Conservation (phyloP, 768 basidiomycete genomes). For the Panaeolus cyanescens region DNA sequence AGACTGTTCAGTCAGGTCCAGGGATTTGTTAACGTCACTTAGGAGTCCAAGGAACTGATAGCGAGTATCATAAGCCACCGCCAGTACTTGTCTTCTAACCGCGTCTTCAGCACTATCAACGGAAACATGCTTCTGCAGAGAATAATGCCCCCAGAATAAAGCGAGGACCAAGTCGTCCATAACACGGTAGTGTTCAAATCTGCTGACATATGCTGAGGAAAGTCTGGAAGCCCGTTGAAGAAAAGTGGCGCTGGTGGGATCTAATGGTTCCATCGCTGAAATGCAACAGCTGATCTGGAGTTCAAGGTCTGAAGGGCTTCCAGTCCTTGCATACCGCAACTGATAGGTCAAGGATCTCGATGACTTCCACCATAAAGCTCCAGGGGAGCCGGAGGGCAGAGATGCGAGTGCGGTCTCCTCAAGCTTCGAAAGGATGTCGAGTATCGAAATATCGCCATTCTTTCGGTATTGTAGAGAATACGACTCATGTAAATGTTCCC, state of each 20-base stretch:
- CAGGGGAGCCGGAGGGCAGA: neutral
- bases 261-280: constrained; percentile 4
- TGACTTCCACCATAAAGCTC: constrained; percentile 6
- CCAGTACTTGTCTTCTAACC: neutral
- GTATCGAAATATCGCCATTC: constrained; percentile 7
- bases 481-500: constrained; percentile 5
- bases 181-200: neutral
- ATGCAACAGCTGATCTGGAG: neutral
- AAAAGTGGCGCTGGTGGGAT: neutral
- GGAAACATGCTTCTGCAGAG: neutral
- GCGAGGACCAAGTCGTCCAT: constrained; percentile 7
- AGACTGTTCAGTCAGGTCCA: neutral
- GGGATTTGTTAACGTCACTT: constrained; percentile 5
- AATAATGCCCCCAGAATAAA: constrained; percentile 9
- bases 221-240: neutral
- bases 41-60: neutral
- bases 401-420: constrained; percentile 1
- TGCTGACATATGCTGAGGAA: constrained; percentile 1
- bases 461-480: constrained; percentile 3
- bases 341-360: constrained; percentile 8
- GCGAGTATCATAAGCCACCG: constrained; percentile 1
- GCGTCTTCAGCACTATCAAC: neutral
- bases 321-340: neutral
- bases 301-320: neutral
- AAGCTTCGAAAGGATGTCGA: constrained; percentile 10